Base-by-base conservation (phyloP, 805 yeast species). In the Nakazawaea populi region DNA sequence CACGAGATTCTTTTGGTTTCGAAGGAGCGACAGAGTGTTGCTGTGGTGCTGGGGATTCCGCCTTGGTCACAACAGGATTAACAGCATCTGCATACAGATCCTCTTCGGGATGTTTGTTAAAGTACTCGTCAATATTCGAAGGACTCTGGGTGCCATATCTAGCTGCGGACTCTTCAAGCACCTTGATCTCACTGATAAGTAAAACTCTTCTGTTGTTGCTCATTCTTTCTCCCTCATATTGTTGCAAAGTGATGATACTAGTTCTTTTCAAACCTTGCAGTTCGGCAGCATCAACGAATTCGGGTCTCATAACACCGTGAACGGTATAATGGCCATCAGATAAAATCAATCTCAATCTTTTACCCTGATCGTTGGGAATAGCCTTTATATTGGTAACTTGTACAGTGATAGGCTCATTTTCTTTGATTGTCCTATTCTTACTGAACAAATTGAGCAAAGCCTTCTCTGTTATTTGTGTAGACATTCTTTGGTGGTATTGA, bases 51-150 rank as follows among this genome's bases (percentile, higher is more conserved):
- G 45, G 48, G 12, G 30, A 27, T n/a, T 8, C 30, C 30, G 10
- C 43, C n/a, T 41, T 41, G 31, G 30, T 7, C 10, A 10, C n/a
- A 60, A 60, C 34, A 30, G 46, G 38, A 28, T 44, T 6, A 5
- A 53, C 30, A 27, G 3, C 40, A 6, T 37, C 43, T 8, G 47
- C 42, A 8, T 54, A 42, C 36, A 53, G 55, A 54, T 75, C 80
- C 58, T 80, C 83, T 37, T 75, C 77, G 4, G 87, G 86, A 63
- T 85, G 82, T 12, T 69, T 71, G 38, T 68, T 73, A 56, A 81
- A 79, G 60, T 83, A 84, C 24, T 75, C 76, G 60, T 84, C 89
- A 39, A 84, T 62, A 38, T 71, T 65, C 44, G 59, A 65, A 46
- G 70, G 64, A n/a, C 67, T 56, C n/a, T 64, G 63, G 45, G 74